Evolutionary conservation across 2,329 filamentous ascomycete genomes (phyloP).

Genomic region (Diplodia seriata): DNA sequence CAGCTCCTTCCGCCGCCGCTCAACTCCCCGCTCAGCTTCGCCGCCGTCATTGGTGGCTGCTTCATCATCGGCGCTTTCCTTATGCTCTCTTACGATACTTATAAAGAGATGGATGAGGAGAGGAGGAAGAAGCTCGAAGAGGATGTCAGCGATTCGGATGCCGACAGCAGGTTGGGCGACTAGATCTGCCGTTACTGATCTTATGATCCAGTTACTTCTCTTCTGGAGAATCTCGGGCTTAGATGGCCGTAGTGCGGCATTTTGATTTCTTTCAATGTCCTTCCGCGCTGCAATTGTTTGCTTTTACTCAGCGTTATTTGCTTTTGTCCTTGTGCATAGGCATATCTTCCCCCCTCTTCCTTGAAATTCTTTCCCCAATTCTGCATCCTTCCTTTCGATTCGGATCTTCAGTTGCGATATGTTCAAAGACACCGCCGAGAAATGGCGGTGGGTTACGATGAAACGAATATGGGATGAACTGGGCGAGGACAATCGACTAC

Average conservation of each 20-base stretch:
- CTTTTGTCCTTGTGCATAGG: slow-evolving; percentile 4
- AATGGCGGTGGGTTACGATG: not conserved
- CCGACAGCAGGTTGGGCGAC: slow-evolving; percentile 41
- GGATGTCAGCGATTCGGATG: slow-evolving; percentile 51
- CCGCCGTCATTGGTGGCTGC: slow-evolving; percentile 80
- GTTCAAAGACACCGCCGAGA: not conserved
- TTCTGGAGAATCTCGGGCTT: slow-evolving; percentile 4
- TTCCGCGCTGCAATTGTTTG: not conserved
- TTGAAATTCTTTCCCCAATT: not conserved
- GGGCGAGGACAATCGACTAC: not conserved
- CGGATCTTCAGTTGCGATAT: not conserved
- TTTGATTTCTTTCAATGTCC: not conserved
- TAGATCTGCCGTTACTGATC: not conserved
- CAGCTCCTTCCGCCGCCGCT: slow-evolving; percentile 74
- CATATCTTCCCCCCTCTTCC: not conserved
- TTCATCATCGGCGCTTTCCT: slow-evolving; percentile 88
- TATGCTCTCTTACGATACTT: slow-evolving; percentile 90
- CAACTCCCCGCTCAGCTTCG: slow-evolving; percentile 75
- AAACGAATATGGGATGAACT: not conserved
- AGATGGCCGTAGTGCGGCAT: slow-evolving; percentile 10
- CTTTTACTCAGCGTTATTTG: not conserved
- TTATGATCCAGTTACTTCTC: not conserved
- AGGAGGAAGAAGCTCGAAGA: slow-evolving; percentile 63
- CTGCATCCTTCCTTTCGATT: slow-evolving; percentile 6
- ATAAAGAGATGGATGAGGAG: slow-evolving; percentile 89